Base-by-base conservation (phyloP, 352 stramenopile genomes). In the Pythium aquatile region DNA sequence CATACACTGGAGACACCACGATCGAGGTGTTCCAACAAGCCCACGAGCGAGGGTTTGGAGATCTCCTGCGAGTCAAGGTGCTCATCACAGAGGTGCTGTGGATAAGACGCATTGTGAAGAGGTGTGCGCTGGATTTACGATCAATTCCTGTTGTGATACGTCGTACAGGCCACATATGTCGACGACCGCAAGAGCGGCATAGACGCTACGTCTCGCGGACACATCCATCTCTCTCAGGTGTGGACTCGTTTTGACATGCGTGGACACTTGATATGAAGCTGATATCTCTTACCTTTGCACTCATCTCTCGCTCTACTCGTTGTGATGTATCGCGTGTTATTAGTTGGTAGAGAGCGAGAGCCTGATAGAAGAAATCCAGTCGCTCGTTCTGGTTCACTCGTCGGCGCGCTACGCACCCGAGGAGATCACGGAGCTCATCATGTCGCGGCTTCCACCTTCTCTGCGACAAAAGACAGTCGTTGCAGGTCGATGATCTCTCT, bases 1-100 rank as follows among this genome's bases (percentile, higher is more conserved):
- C 84, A 30, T 95, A 95, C 73, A 95, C 86, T 9, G 86, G 86
- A 20, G 86, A 95, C 66, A 95, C 86, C 8, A 90, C 76, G 5
- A 77, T 77, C 29, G 75, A 89, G 6, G 68, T 84, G 29, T 93
- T 93, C 37, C 48, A 71, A 13, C 49, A 68, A 28, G 71, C 55
- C 4, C 58, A 63, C 1, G 58, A 68, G 35, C 39, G 48, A 3
- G 44, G 51, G 20, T 65, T 68, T 47, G 65, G 65, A 32, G 84
- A 95, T 35, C 74, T 95, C 32, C 55, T 93, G 28, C 69, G 57
- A 6, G 83, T 87, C 13, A 83, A 83, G 49, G 73, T 90, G 11
- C 76, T 95, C 28, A 80, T 95, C 61, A 95, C 86, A 0, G 86
- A 95, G 84, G 86, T 93, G 57, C n/a, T 57, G 58, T 26, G 54